These are phyloP conservation scores for Spizellomyces sp. DNA, from an alignment of 192 early-diverging fungal species.

Conservation along the genomic window DNA sequence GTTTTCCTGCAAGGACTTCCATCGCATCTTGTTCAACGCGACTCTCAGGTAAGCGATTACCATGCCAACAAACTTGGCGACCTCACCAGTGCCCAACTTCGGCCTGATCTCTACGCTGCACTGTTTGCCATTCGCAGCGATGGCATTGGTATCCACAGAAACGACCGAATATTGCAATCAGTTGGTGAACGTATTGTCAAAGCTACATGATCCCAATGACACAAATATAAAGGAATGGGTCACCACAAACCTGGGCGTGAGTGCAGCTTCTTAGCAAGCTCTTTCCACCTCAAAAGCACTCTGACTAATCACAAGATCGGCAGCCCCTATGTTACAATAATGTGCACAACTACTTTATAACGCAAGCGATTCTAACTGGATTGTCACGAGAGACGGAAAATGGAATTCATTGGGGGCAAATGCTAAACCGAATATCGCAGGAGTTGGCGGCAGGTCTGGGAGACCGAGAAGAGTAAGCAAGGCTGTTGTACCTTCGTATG, in stretches of 20 bases:
- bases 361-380: neutral
- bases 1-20: neutral
- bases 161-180: neutral
- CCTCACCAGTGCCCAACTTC: neutral
- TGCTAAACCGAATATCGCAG: neutral
- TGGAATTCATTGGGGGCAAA: neutral
- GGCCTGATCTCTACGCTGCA: neutral
- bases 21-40: neutral
- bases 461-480: neutral
- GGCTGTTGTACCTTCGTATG: neutral
- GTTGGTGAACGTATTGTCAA: neutral
- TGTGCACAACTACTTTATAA: constrained; percentile 1
- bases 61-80: neutral
- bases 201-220: neutral
- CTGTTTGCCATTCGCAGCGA: neutral
- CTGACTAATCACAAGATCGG: neutral
- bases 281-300: neutral
- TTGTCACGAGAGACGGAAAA: constrained; percentile 2
- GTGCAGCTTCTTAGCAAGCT: neutral
- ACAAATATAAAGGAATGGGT: neutral
- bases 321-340: neutral
- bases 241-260: neutral
- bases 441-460: neutral
- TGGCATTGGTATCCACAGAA: neutral
- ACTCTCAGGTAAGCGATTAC: neutral